Base-by-base conservation (phyloP, 2,329 filamentous ascomycete genomes). In the Calonectria hongkongensis region DNA sequence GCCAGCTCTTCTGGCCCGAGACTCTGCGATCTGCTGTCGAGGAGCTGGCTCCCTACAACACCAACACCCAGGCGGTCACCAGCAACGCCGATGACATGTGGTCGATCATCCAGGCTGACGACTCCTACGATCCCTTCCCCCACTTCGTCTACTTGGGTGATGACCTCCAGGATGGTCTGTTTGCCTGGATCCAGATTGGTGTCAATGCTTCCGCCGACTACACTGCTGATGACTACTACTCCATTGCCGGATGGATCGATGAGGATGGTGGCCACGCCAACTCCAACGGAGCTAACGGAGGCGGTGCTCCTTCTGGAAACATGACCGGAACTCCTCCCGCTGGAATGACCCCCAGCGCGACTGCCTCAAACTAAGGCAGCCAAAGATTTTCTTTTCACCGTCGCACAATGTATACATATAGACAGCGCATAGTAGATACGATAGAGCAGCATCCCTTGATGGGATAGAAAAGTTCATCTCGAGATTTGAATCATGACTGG, bases 1-100 rank as follows among this genome's bases (percentile, higher is more conserved):
- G 91, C n/a, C 91, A 93, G 81, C 72, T 93, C 90, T 85, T 90
- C 91, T 80, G 89, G 92, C 81, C 87, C 91, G 78, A 91, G 77
- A 84, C 85, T 72, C 86, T 92, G 36, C 85, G 89, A 71, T 74
- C 79, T 18, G 76, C 83, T 25, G 88, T 91, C 58, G 87, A 90
- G 69, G 79, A 78, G 27, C 83, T 82, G 0, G 72, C 79, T 1
- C 89, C 90, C 0, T 88, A 88, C 80, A 80, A 73, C 28, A 80
- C 79, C 69, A 88, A 88, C 80, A 84, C 80, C 2, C 84, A 87
- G 76, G 70, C 75, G 0, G 36, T 87, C 7, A 58, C 54, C 15
- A 82, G 79, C 62, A 92, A 92, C 78, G 82, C 83, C 15, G 83
- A 88, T 0, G 90, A 92, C 78, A 65, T 68, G 68, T 73, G 65